Evolutionary conservation across 768 basidiomycete genomes (phyloP).

Genomic region (Boletus pseudopeckii): DNA sequence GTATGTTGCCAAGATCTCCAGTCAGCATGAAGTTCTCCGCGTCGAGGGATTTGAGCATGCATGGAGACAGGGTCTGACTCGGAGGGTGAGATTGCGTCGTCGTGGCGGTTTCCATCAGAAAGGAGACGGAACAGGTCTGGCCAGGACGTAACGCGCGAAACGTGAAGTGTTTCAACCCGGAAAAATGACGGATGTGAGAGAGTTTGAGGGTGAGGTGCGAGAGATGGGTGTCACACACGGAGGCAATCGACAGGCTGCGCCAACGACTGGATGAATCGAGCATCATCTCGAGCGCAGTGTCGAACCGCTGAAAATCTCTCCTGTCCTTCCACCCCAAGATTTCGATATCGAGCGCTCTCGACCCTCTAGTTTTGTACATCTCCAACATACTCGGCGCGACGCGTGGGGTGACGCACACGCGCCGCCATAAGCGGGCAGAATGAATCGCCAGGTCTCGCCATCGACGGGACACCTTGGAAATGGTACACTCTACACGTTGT

Average conservation of each 20-base stretch:
- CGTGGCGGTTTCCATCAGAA: constrained; percentile 18
- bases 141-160: constrained; percentile 31
- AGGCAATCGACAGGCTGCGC: constrained; percentile 27
- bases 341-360: constrained; percentile 27
- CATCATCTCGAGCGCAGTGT: constrained; percentile 23
- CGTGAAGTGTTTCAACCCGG: constrained; percentile 26
- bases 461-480: constrained; percentile 32
- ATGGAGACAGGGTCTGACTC: constrained; percentile 1
- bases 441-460: constrained; percentile 32
- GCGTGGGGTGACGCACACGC: constrained; percentile 24
- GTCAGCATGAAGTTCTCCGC: constrained; percentile 27
- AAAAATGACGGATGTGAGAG: constrained; percentile 14
- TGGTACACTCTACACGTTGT: constrained; percentile 20
- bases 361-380: constrained; percentile 24
- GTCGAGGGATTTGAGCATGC: constrained; percentile 26
- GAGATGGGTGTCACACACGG: constrained; percentile 28
- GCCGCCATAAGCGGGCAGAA: constrained; percentile 30
- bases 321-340: constrained; percentile 30
- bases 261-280: constrained; percentile 27
- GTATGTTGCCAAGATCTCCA: constrained; percentile 18
- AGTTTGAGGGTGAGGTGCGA: constrained; percentile 29
- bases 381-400: constrained; percentile 19
- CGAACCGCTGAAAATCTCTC: constrained; percentile 31
- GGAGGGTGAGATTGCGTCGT: background rate
- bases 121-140: constrained; percentile 27